Base-by-base conservation (phyloP, 441 rosid genomes). In the Croton setiger region DNA sequence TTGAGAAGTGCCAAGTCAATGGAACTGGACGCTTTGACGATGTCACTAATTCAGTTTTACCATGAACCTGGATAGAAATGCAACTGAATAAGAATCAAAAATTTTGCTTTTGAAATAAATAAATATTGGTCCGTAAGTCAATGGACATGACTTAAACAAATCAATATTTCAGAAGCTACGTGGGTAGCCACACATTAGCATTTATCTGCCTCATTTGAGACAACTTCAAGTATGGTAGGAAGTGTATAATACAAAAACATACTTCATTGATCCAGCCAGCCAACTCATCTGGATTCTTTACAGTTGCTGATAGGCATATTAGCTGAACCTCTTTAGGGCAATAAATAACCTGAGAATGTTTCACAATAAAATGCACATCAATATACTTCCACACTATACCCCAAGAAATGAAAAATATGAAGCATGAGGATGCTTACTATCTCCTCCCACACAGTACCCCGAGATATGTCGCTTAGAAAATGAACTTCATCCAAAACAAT, bases 361-460 rank as follows among this genome's bases (percentile, higher is more conserved):
- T 20, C 41, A 73, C 39, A 74, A 70, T 66, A n/a, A 2, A 49
- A n/a, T 10, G 64, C 57, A 55, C 49, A 53, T 65, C 41, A 53
- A 45, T 35, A 18, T 35, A 37, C 41, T n/a, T 8, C 5, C 41
- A 37, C 7, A 8, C 41, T 2, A 37, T 37, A 37, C 41, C 27
- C 21, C 69, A 31, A 68, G 53, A 65, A 44, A 53, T 48, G 21
- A 17, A 49, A n/a, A 15, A n/a, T n/a, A 49, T n/a, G 60, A 39
- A 51, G 53, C 49, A 53, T 41, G 75, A 53, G 44, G 20, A 47
- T 56, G 86, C 98, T 83, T 83, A 91, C 98, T 53, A 91, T 94
- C 85, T 94, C 99, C 83, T 94, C 98, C 98, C 98, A 93, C 54
- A 93, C 98, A 39, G 98, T 93, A 53, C 98, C 98, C 59, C 99